Percentiles rank a stretch among this genome's conserved stretches.
Evolutionary conservation across 345 rosid species (phyloP).

Genomic region (Melaleuca alternifolia): DNA sequence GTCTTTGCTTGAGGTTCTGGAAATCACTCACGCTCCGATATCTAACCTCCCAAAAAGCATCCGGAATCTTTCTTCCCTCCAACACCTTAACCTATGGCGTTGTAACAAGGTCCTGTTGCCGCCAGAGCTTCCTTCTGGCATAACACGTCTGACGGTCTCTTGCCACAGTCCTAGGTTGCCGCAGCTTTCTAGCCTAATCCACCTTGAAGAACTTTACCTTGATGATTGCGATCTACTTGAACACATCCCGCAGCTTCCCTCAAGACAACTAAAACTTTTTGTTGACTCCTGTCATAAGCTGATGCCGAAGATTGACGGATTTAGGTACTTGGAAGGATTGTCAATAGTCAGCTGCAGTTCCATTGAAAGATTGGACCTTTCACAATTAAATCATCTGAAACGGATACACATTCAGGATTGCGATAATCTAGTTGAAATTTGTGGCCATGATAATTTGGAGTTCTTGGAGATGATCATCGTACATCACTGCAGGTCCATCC

Average conservation of each 20-base stretch:
- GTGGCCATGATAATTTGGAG: not conserved
- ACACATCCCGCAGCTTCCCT: no score
- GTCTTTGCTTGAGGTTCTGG: no score
- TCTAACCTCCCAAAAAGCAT: not conserved
- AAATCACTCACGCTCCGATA: accelerated
- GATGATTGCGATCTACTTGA: no score
- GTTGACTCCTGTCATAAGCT: no score
- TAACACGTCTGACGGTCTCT: no score
- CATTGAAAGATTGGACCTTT: not conserved
- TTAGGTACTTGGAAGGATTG: not conserved
- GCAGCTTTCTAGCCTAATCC: no score
- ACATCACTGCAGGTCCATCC: not conserved
- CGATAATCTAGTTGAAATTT: not conserved
- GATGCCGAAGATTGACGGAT: not conserved
- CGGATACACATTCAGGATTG: accelerated
- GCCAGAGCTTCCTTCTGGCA: not conserved
- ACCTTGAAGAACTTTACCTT: no score
- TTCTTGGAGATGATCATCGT: not conserved
- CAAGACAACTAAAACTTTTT: no score
- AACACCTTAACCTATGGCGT: accelerated
- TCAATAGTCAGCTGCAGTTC: accelerated
- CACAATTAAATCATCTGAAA: not conserved
- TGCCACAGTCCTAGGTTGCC: no score
- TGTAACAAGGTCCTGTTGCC: not conserved
- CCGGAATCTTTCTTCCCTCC: not conserved